These are phyloP conservation scores for Jatropha podagrica DNA, from an alignment of 441 rosid genomes.

Conservation along the genomic window DNA sequence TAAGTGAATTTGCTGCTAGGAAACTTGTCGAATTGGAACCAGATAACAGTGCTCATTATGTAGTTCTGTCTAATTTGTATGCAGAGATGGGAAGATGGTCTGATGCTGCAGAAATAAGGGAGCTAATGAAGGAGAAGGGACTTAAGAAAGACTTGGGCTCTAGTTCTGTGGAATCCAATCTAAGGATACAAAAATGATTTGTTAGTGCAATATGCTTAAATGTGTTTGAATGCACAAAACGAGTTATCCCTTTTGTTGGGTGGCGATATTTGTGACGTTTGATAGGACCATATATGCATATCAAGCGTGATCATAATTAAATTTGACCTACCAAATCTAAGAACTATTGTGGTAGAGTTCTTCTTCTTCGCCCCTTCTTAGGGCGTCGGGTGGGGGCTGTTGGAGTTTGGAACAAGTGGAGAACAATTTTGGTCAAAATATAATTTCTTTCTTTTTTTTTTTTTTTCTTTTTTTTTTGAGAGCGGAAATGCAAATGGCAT, in stretches of 20 bases:
- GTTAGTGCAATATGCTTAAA: background rate
- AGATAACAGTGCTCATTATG: constrained; percentile 39
- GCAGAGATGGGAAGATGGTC: constrained; percentile 54
- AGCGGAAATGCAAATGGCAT: background rate
- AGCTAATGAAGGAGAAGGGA: constrained; percentile 41
- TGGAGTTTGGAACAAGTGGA: background rate
- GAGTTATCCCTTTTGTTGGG: background rate
- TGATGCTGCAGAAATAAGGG: constrained; percentile 41
- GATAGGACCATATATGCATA: background rate
- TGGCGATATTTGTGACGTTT: background rate
- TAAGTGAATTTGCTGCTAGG: constrained; percentile 42
- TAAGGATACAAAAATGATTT: constrained; percentile 14
- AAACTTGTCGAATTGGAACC: constrained; percentile 55
- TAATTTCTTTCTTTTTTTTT: too few species aligned
- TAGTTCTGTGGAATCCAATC: constrained; percentile 34
- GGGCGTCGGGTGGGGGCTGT: too few species aligned
- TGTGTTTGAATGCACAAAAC: background rate
- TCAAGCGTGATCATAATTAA: constrained; percentile 3
- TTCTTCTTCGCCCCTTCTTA: too few species aligned
- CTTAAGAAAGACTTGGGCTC: constrained; percentile 40
- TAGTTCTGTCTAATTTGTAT: constrained; percentile 42
- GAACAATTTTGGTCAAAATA: background rate
- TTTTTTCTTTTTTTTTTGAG: too few species aligned
- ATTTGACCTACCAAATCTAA: too few species aligned
- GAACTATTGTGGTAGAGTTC: too few species aligned